Conservation (phyloP, 768 basidiomycete species). For the Asterophora lycoperdoides region DNA sequence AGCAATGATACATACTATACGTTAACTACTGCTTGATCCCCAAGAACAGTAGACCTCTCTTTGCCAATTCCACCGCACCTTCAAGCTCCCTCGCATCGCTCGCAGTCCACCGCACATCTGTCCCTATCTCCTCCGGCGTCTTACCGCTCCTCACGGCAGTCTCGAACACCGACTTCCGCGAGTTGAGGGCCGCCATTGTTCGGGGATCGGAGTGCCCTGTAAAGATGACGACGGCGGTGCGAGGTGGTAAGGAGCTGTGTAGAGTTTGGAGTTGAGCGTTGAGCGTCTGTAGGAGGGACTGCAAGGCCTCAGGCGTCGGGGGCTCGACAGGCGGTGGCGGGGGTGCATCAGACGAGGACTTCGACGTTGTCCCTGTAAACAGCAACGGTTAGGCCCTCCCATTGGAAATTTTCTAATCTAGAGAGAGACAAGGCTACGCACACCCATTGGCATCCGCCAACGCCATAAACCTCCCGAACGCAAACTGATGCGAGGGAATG, state of each 20-base stretch:
- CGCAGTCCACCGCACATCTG: constrained; percentile 67
- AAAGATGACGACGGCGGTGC: constrained; percentile 81
- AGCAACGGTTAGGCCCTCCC: neutral
- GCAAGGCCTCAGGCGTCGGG: constrained; percentile 31
- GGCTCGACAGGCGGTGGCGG: constrained; percentile 25
- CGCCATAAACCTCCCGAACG: constrained; percentile 80
- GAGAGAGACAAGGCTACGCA: constrained; percentile 34
- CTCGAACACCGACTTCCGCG: constrained; percentile 72
- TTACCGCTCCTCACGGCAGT: constrained; percentile 51
- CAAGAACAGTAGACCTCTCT: constrained; percentile 81
- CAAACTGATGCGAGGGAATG: constrained; percentile 67
- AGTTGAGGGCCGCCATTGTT: constrained; percentile 67
- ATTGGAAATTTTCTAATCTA: neutral
- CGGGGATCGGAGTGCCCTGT: constrained; percentile 90
- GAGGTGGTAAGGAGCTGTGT: constrained; percentile 65
- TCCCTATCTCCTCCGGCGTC: constrained; percentile 49
- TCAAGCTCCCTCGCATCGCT: constrained; percentile 77
- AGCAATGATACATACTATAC: too few species aligned
- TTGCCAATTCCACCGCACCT: constrained; percentile 72
- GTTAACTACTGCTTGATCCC: constrained; percentile 48
- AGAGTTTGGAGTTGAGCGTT: constrained; percentile 59
- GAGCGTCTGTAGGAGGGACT: constrained; percentile 42
- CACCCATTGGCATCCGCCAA: constrained; percentile 81
- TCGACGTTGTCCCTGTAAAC: constrained; percentile 58
- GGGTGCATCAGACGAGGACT: constrained; percentile 36